Base-by-base conservation (phyloP, 805 yeast genomes). In the Wickerhamomyces silvicola region DNA sequence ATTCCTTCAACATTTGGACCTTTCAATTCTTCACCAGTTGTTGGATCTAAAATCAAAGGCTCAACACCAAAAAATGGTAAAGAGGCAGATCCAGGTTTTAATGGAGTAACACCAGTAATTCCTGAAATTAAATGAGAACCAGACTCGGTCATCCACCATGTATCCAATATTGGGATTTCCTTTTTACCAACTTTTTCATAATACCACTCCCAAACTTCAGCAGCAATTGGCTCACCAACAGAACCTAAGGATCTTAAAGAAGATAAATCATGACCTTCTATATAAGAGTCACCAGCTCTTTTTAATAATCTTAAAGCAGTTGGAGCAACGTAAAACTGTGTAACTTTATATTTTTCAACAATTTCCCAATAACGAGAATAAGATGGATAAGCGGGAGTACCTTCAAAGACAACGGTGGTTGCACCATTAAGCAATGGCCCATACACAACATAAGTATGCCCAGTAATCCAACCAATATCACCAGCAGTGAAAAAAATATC, bases 401-500 rank as follows among this genome's bases (percentile, higher is more conserved):
- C 88, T 64, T 83, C 94, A 53, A 81, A 83, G 22, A 83, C 81
- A 27, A 83, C 71, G 14, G 92, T 76, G 20, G 94, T 77, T 35
- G 81, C 77, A 55, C 94, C 94, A 46, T 72, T 67, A 19, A 72
- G 57, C 53, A 83, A 66, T 23, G 94, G 94, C 35, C 94, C 94
- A 55, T 83, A 83, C 30, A 82, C 73, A 13, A 77, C 87, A 50
- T 83, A 83, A 9, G 92, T 71, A 61, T 83, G 94, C 37, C 94
- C 94, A 6, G 94, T 83, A 50, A 83, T 81, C 94, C 94, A 83
- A 50, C 94, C 94, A 33, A 83, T 81, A 61, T 83, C 94, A 54
- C 92, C 94, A 19, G 94, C 92, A 12, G 92, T 82, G 68, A 83
- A 83, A 36, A 83, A 66, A 10, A 75, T 65, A 54, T 83, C 94